Conservation (phyloP, 441 rosid genomes). For the Capsella rubella region DNA sequence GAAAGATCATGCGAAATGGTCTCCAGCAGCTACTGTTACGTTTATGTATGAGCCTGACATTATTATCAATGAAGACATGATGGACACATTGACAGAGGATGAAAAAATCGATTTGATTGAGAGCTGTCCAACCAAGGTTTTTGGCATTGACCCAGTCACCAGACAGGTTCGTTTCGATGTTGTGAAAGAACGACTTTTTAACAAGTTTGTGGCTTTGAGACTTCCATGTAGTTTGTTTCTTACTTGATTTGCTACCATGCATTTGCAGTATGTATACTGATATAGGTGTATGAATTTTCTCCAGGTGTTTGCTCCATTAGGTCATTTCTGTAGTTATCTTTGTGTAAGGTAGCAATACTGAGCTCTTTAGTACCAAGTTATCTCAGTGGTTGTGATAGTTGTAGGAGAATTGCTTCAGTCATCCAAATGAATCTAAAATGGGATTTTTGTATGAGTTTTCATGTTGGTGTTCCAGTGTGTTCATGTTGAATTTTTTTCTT, state of each 20-base stretch:
- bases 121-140: constrained; percentile 89
- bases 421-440: background rate
- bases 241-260: background rate
- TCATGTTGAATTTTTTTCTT: background rate
- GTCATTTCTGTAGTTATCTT: background rate
- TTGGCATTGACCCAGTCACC: constrained; percentile 67
- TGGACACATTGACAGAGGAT: constrained; percentile 75
- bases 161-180: constrained; percentile 56
- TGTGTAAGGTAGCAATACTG: constrained; percentile 2
- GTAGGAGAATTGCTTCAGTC: background rate
- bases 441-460: background rate
- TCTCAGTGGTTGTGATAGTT: background rate
- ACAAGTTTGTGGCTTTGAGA: constrained; percentile 2
- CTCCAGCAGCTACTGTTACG: constrained; percentile 97
- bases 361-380: background rate
- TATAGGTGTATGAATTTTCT: background rate
- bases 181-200: background rate
- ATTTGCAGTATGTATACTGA: background rate
- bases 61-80: constrained; percentile 83
- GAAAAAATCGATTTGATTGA: constrained; percentile 79
- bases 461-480: background rate
- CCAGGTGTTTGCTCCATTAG: background rate
- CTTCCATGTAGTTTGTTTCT: background rate
- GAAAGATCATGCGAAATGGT: constrained; percentile 98
- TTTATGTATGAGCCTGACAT: constrained; percentile 95